Evolutionary conservation across 768 basidiomycete genomes (phyloP).

Genomic region (Phaffia tasmanica): DNA sequence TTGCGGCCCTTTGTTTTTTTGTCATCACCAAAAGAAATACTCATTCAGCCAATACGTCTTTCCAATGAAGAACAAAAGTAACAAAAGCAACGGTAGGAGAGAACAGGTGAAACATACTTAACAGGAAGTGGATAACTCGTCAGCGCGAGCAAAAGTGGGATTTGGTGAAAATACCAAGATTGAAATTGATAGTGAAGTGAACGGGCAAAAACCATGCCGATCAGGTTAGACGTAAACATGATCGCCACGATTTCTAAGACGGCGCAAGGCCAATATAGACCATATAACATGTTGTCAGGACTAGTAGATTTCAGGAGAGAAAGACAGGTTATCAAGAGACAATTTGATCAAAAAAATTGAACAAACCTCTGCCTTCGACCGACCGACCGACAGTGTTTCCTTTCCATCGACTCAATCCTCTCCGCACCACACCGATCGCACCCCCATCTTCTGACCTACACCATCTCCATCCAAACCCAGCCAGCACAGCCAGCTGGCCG

Average conservation of each 20-base stretch:
- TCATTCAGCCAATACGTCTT: neutral
- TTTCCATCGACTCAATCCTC: constrained; percentile 47
- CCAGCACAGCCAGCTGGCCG: constrained; percentile 53
- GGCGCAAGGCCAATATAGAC: neutral
- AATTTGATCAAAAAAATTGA: constrained; percentile 47
- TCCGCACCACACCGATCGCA: constrained; percentile 46
- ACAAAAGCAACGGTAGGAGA: neutral
- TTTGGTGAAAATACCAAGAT: constrained; percentile 87
- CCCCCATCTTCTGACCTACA: constrained; percentile 59
- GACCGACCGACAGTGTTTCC: neutral
- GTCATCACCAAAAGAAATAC: neutral
- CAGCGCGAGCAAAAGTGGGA: constrained; percentile 72
- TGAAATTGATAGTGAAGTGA: constrained; percentile 98
- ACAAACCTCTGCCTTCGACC: constrained; percentile 37
- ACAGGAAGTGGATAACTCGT: constrained; percentile 64
- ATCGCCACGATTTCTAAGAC: constrained; percentile 60
- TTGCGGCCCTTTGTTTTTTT: constrained; percentile 44
- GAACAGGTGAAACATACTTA: constrained; percentile 31
- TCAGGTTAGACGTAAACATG: constrained; percentile 79
- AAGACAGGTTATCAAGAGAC: neutral
- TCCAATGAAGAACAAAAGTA: constrained; percentile 1
- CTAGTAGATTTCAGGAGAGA: neutral
- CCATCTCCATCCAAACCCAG: constrained; percentile 67
- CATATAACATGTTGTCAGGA: constrained; percentile 26
- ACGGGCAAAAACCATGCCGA: constrained; percentile 82